Evolutionary conservation across 129 eudicot species (phyloP).

Genomic region (Lactuca sativa): DNA sequence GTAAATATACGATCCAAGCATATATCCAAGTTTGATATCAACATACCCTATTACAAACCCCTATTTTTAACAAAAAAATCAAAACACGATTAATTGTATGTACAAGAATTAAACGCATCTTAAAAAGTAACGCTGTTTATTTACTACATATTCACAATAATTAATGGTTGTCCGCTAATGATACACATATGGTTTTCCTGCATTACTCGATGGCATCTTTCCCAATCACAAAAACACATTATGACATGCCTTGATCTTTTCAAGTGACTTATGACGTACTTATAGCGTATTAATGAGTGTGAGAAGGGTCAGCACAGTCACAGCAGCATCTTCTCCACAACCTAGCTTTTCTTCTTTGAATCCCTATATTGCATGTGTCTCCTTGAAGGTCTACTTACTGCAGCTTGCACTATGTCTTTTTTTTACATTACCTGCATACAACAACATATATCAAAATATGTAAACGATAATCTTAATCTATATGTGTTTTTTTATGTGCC

Average conservation of each 20-base stretch:
- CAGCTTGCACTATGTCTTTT: constrained; percentile 49
- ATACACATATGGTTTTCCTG: constrained; percentile 8
- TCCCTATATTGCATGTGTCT: background rate
- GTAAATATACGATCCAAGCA: no score
- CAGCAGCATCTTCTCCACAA: constrained; percentile 8
- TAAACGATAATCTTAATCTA: background rate
- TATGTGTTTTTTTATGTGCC: background rate
- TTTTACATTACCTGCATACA: constrained; percentile 54
- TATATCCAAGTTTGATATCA: no score
- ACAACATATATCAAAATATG: constrained; percentile 23
- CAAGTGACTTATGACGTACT: constrained; percentile 16
- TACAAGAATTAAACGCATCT: background rate
- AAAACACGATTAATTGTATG: background rate
- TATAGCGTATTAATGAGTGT: background rate
- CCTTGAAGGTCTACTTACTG: constrained; percentile 36
- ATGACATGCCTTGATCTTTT: background rate
- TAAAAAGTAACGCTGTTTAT: background rate
- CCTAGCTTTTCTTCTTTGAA: constrained; percentile 16
- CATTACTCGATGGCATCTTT: constrained; percentile 10
- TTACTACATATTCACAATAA: background rate
- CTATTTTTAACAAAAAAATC: no score
- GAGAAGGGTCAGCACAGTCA: constrained; percentile 6
- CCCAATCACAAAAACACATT: background rate
- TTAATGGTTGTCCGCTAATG: constrained; percentile 10
- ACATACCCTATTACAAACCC: background rate